Base-by-base conservation (phyloP, 1,284 basidiomycete genomes). In the Stygiomarasmius scandens region DNA sequence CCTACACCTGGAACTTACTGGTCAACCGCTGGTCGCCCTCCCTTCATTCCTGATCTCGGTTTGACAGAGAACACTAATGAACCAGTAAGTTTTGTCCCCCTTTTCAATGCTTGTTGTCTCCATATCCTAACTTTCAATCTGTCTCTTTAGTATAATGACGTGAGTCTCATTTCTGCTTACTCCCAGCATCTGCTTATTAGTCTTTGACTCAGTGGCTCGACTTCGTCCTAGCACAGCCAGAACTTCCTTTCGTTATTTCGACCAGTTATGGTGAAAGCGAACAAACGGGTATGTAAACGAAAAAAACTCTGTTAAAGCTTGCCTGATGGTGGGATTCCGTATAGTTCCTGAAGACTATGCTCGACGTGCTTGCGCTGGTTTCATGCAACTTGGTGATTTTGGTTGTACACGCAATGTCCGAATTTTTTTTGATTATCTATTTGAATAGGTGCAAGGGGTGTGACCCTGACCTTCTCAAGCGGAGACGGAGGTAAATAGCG, bases 1-100 rank as follows among this genome's bases (percentile, higher is more conserved):
- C 55, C 58, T 63, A 45, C 20, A 3, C 19, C 50, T 49, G 55
- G 55, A 16, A 5, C 68, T 74, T 6, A 80, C 82, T 59, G 50
- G 58, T 3, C 63, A 63, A 24, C 82, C 75, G 82, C 71, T 44
- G 86, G 83, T 20, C 69, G 69, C 2, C 84, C 86, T 3, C 85
- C 87, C 6, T 88, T 82, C 71, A 74, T 68, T n/a, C 77, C 84
- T 2, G 85, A 87, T 59, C 45, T 56, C 1, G 56, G 58, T n/a
- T 73, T 71, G 9, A 72, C 77, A 1, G 75, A 71, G 14, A 78
- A 83, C 65, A 80, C 78, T 32, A 85, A 84, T 66, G 76, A 68
- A 59, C 75, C 70, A 12, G 29, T 32, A 5, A 6, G 29, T 32
- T 32, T 5, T 1, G n/a, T n/a, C n/a, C n/a, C n/a, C n/a, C n/a